Evolutionary conservation across 2,329 filamentous ascomycete species (phyloP), one percentile per base, ranked within the genome.

Genomic region (Arthrobotrys sinensis): DNA sequence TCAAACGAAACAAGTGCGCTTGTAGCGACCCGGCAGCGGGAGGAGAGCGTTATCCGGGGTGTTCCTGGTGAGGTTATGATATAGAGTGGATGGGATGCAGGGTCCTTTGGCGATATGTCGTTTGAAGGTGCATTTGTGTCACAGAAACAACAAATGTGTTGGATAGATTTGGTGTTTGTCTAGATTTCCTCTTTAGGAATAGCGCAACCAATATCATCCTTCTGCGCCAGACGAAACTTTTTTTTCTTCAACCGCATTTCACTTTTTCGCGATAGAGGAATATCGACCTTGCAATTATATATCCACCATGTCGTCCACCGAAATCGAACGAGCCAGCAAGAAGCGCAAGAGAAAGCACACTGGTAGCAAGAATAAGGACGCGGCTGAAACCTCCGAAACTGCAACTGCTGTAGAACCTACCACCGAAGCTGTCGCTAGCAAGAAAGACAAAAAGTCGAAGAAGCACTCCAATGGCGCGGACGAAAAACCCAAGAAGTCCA

Each of bases 311-410:
- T 77, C 73, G 21, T 52, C 57, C 66, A 40, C 60, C 34, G 73
- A 77, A 43, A 70, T 77, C 21, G 73, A 77, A 48, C 60, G 73
- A 57, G 73, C 66, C n/a, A 77, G 73, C 52, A 77, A 77, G 43
- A 77, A 77, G 60, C 73, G 73, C 66, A 71, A 77, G 60, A 77
- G 73, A 77, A 77, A 77, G 66, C 73, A 77, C 28, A 45, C 10
- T 8, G 73, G 73, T 46, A 71, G 66, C 65, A 77, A 77, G 32
- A 62, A 46, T 32, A 77, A 71, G 43, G 50, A 73, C 16, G 38
- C 21, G 10, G 14, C 62, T 12, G 43, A 53, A n/a, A 28, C 16
- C 24, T 43, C 62, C 5, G 69, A 73, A 21, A n/a, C 34, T 24
- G 50, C 12, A 12, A 36, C 28, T 5, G 62, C 32, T 28, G 16